Evolutionary conservation across 495 filamentous ascomycete genomes (phyloP).

Genomic region (Staphylotrichum tortipilum): DNA sequence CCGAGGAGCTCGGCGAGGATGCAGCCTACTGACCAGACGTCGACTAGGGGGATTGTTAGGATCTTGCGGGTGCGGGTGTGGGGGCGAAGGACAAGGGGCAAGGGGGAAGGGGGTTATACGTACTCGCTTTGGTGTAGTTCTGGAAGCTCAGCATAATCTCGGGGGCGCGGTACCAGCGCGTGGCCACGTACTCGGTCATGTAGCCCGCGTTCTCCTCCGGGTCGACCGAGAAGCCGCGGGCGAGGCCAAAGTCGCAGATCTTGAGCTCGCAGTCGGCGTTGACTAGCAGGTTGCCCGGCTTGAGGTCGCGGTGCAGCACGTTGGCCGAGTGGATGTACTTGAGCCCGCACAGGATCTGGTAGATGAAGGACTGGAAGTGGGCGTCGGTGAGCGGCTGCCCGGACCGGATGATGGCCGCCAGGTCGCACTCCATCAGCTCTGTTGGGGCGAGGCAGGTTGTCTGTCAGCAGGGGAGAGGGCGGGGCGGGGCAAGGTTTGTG

Average conservation of each 20-base stretch:
- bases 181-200: constrained; percentile 99
- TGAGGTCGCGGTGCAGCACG: constrained; percentile 91
- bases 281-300: constrained; percentile 92
- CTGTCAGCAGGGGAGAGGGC: constrained; percentile 6
- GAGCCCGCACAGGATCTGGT: constrained; percentile 88
- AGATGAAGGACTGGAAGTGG: constrained; percentile 92
- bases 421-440: constrained; percentile 99
- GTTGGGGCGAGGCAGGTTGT: constrained; percentile 14
- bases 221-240: constrained; percentile 91
- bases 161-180: constrained; percentile 95
- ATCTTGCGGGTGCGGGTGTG: background rate
- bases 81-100: background rate
- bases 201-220: constrained; percentile 98
- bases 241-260: constrained; percentile 96
- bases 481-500: background rate
- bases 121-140: constrained; percentile 99
- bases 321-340: constrained; percentile 99
- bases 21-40: constrained; percentile 98
- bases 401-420: constrained; percentile 95
- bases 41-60: constrained; percentile 48
- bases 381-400: constrained; percentile 94
- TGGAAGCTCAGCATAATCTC: constrained; percentile 99
- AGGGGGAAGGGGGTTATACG: constrained; percentile 28
- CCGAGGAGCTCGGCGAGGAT: constrained; percentile 95
- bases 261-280: constrained; percentile 99